These are phyloP conservation scores for Pythium plurisporium DNA, from an alignment of 352 stramenopile species.

Conservation along the genomic window DNA sequence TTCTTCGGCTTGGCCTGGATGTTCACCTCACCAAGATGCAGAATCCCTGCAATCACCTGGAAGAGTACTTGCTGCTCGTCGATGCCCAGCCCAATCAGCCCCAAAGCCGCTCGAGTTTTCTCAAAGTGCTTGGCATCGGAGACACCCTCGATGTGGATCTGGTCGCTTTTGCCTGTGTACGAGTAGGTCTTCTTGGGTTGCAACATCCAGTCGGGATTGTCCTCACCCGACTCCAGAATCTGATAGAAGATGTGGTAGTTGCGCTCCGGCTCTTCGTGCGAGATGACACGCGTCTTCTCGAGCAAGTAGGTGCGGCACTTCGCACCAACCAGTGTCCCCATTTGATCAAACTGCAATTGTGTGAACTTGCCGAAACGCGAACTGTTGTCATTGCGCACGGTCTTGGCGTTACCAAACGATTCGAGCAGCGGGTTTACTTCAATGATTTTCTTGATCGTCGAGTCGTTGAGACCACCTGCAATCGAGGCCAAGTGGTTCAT, in stretches of 20 bases:
- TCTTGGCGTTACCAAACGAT: constrained; percentile 75
- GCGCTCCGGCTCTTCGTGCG: constrained; percentile 56
- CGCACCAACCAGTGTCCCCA: constrained; percentile 65
- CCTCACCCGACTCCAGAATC: constrained; percentile 22
- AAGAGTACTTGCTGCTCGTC: constrained; percentile 61
- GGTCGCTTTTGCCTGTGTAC: constrained; percentile 59
- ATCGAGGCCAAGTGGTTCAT: constrained; percentile 84
- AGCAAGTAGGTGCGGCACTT: constrained; percentile 89
- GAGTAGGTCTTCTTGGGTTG: constrained; percentile 44
- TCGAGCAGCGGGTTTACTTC: constrained; percentile 83
- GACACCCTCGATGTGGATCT: constrained; percentile 65
- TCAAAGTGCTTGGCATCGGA: constrained; percentile 72
- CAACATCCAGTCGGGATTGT: constrained; percentile 39
- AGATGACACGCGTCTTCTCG: constrained; percentile 90
- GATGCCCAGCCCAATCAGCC: constrained; percentile 53
- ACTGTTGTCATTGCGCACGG: constrained; percentile 47
- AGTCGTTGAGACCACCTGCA: constrained; percentile 58
- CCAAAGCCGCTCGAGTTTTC: constrained; percentile 55
- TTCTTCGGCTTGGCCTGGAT: constrained; percentile 74
- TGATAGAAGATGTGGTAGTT: constrained; percentile 89
- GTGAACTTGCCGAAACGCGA: constrained; percentile 52
- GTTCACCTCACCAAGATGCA: constrained; percentile 95
- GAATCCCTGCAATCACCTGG: constrained; percentile 83
- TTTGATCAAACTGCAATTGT: constrained; percentile 53
- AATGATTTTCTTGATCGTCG: constrained; percentile 79